A percentile compares a stretch with the other conserved stretches of the same genome.
These are phyloP conservation scores for Sclerotinia sclerotiorum DNA, from an alignment of 2,329 filamentous ascomycete species.

Conservation along the genomic window DNA sequence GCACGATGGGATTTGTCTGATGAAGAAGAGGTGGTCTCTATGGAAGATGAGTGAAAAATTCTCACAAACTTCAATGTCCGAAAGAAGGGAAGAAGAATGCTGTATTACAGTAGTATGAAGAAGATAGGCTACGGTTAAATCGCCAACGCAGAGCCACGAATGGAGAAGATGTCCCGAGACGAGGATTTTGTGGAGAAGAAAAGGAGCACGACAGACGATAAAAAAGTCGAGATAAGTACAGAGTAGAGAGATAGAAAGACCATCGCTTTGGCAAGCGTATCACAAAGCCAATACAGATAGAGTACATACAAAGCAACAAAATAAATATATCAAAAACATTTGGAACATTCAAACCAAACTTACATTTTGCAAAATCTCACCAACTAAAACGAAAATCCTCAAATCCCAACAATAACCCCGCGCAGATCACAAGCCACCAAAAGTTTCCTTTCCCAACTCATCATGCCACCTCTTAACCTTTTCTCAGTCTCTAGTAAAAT, in stretches of 20 bases:
- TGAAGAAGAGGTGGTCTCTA: neutral
- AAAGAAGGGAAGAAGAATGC: conserved; percentile 5
- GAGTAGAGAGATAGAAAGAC: neutral
- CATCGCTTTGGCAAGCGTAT: neutral
- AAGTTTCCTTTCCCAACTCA: neutral
- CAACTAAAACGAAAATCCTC: neutral
- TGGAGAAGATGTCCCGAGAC: conserved; percentile 18
- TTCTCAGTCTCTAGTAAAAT: too few species aligned
- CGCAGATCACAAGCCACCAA: neutral
- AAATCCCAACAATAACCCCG: neutral
- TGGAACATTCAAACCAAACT: neutral
- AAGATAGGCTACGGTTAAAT: neutral
- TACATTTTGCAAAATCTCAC: neutral
- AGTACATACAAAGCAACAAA: neutral
- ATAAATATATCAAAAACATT: neutral
- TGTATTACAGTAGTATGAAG: conserved; percentile 4
- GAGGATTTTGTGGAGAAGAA: conserved; percentile 4
- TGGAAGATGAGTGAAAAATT: neutral
- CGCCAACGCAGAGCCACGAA: conserved; percentile 11
- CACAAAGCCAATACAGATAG: neutral
- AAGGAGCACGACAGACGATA: conserved; percentile 5
- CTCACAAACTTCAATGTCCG: neutral
- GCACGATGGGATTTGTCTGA: neutral
- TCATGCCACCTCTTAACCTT: neutral
- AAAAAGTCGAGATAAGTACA: neutral